phyloP scores from a whole-genome alignment of 2,329 filamentous ascomycete genomes.

The Ceratocystis alfenasii region DNA sequence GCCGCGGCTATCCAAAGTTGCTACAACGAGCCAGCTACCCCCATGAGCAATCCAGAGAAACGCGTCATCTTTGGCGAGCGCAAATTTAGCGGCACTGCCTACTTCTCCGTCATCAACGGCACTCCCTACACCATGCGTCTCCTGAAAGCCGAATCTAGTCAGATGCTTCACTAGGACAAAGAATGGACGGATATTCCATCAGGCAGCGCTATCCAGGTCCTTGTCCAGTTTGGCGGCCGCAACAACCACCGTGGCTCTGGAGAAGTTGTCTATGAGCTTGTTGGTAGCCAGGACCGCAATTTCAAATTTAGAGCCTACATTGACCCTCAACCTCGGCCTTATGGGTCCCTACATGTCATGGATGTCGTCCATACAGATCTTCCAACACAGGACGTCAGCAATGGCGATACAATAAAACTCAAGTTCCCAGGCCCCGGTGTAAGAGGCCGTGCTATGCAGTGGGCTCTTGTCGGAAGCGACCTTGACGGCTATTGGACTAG shows the following conservation, averaged over 20 bases:
- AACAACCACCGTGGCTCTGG: constrained; percentile 16
- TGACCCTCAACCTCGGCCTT: constrained; percentile 6
- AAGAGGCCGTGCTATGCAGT: constrained; percentile 15
- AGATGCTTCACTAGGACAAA: constrained; percentile 20
- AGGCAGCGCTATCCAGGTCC: constrained; percentile 17
- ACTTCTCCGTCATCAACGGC: constrained; percentile 17
- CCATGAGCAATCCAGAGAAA: not conserved
- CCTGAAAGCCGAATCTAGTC: constrained; percentile 5
- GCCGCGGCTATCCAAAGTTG: constrained; percentile 13
- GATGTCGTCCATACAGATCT: constrained; percentile 14
- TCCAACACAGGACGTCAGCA: constrained; percentile 7
- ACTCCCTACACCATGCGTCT: constrained; percentile 18
- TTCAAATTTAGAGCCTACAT: constrained; percentile 16
- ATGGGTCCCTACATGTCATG: constrained; percentile 15
- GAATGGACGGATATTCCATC: constrained; percentile 15
- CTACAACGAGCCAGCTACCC: constrained; percentile 7
- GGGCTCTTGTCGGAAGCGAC: constrained; percentile 14
- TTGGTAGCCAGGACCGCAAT: constrained; percentile 9
- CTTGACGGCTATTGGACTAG: constrained; percentile 18
- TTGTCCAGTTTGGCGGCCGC: constrained; percentile 18
- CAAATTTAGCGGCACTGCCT: constrained; percentile 14
- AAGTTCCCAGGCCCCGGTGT: constrained; percentile 14
- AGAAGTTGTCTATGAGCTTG: constrained; percentile 13
- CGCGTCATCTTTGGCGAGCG: constrained; percentile 16
- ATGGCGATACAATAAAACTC: constrained; percentile 10